Evolutionary conservation across 2,329 filamentous ascomycete species (phyloP), one percentile per base, ranked within the genome.

Genomic region (Fusarium lateritium): DNA sequence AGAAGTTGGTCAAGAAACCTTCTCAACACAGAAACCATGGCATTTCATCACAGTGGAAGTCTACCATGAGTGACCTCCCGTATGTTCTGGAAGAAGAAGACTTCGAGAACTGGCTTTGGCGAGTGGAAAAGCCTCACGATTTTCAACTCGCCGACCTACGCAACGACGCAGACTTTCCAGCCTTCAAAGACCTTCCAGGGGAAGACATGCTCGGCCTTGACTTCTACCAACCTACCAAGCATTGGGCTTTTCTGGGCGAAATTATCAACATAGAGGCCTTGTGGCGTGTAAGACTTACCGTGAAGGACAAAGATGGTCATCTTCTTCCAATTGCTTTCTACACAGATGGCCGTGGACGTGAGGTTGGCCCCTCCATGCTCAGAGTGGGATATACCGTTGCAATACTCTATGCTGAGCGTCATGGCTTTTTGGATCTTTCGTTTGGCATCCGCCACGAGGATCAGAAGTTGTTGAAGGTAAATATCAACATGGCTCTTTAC

Each of bases 171-270:
- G 22, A 34, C 9, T 70, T 72, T 13, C 65, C 56, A 0, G 11
- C 13, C 4, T 69, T 69, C 19, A 6, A 26, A 2, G 36, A 50
- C 2, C 49, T 64, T 3, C 52, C 69, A 1, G 22, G 10, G 24
- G 38, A 46, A 2, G 13, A 40, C 5, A 13, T 52, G 0, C 45
- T 42, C 1, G n/a, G 31, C 3, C 10, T 26, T 0, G 24, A 40
- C 13, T 51, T 26, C 15, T 70, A 43, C 21, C 28, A 36, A 9
- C 57, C 53, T 17, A 24, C 42, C 4, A 56, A 50, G 19, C 58
- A 69, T 49, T 72, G 69, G 70, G 51, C 38, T 3, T 62, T 72
- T 14, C 22, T 72, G 1, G 67, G 43, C 14, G 64, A 72, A 22
- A 69, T 72, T 15, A 40, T 58, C 3, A 9, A 56, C 6, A 21